Conservation (phyloP, 768 basidiomycete genomes). For the Lenzites betulinus region DNA sequence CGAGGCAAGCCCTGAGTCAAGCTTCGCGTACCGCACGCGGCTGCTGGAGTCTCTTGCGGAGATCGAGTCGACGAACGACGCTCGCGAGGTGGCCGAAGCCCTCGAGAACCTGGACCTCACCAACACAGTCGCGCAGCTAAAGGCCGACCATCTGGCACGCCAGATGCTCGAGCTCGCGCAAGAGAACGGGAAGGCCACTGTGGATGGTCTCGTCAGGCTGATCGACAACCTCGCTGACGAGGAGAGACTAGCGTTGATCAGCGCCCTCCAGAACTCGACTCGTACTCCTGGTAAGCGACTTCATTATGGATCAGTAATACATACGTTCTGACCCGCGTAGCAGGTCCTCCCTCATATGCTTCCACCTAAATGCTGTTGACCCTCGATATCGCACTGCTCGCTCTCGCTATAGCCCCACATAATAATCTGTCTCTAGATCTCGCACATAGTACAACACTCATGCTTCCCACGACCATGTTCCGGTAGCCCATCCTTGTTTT, state of each 20-base stretch:
- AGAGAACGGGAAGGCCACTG: conserved; percentile 74
- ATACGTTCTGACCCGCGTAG: neutral
- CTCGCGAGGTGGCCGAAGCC: conserved; percentile 60
- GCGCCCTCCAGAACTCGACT: conserved; percentile 58
- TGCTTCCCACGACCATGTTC: neutral
- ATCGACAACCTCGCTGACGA: conserved; percentile 75
- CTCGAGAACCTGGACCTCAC: conserved; percentile 74
- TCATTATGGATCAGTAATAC: neutral
- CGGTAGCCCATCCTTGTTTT: neutral
- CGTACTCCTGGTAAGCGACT: conserved; percentile 54
- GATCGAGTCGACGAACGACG: conserved; percentile 51
- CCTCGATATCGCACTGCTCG: neutral
- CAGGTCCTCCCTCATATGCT: conserved; percentile 27
- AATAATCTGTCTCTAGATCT: neutral
- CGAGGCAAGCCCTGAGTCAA: conserved; percentile 71
- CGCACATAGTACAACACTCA: neutral
- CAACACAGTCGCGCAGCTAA: conserved; percentile 62
- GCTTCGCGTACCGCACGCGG: conserved; percentile 64
- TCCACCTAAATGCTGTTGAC: conserved; percentile 5
- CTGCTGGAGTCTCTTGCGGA: conserved; percentile 65
- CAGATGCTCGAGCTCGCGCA: conserved; percentile 67
- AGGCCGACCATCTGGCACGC: conserved; percentile 66
- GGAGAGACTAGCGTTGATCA: conserved; percentile 62
- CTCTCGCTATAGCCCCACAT: neutral
- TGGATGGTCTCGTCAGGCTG: conserved; percentile 72